phyloP scores from a whole-genome alignment of 2,329 filamentous ascomycete genomes.

The Fusarium sp. region DNA sequence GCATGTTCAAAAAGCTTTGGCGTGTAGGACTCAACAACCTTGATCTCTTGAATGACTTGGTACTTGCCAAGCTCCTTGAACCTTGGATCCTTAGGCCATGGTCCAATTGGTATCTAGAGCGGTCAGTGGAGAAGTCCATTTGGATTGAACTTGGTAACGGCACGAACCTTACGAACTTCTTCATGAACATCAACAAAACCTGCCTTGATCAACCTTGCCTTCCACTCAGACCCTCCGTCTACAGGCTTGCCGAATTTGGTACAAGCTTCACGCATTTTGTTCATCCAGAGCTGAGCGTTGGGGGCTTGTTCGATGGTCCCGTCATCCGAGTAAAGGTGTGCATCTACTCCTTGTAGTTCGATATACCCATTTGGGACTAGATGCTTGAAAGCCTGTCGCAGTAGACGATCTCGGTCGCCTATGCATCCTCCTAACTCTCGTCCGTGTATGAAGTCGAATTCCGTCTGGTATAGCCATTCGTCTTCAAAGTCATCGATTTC shows the following conservation, averaged over 20 bases:
- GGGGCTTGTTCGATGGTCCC: slow-evolving; percentile 16
- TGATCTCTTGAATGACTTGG: slow-evolving; percentile 24
- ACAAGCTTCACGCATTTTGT: slow-evolving; percentile 10
- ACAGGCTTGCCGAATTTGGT: slow-evolving; percentile 28
- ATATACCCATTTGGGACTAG: slow-evolving; percentile 6
- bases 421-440: slow-evolving; percentile 32
- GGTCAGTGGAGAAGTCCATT: not conserved
- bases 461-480: slow-evolving; percentile 20
- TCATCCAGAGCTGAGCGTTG: slow-evolving; percentile 15
- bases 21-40: slow-evolving; percentile 34
- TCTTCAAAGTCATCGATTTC: slow-evolving; percentile 34
- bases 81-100: slow-evolving; percentile 23
- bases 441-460: slow-evolving; percentile 26
- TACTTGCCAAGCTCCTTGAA: slow-evolving; percentile 32
- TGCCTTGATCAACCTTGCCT: slow-evolving; percentile 1
- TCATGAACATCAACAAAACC: slow-evolving; percentile 24
- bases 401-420: not conserved
- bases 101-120: slow-evolving; percentile 19
- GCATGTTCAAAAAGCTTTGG: slow-evolving; percentile 29
- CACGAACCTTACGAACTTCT: slow-evolving; percentile 8
- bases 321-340: slow-evolving; percentile 13
- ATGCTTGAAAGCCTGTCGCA: not conserved
- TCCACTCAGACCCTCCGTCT: slow-evolving; percentile 18
- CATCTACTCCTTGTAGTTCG: slow-evolving; percentile 22
- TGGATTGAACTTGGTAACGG: fast-evolving